phyloP scores from a whole-genome alignment of 768 basidiomycete genomes.

The Xerocomellus intermedius region DNA sequence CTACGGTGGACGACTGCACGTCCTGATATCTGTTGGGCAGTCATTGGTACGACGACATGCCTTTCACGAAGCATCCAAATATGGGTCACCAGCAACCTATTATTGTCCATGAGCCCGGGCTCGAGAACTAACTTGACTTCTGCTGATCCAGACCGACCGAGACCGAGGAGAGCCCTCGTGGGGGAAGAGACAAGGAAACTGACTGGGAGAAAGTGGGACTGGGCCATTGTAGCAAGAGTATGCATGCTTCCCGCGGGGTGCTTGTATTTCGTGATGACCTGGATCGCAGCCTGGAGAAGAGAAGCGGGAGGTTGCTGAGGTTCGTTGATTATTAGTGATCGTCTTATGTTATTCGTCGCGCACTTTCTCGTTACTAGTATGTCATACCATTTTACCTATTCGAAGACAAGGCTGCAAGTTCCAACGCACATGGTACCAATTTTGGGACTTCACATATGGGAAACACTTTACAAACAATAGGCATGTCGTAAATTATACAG shows the following conservation, averaged over 20 bases:
- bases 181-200: constrained; percentile 22
- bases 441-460: background rate
- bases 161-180: constrained; percentile 14
- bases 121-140: constrained; percentile 5
- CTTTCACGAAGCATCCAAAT: constrained; percentile 82
- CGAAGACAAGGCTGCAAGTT: background rate
- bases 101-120: constrained; percentile 9
- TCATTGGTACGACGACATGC: constrained; percentile 87
- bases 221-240: constrained; percentile 65
- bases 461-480: background rate
- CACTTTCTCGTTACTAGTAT: background rate
- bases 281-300: constrained; percentile 48
- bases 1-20: constrained; percentile 50
- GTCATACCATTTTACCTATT: background rate
- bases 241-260: constrained; percentile 74
- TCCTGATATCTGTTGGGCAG: constrained; percentile 86
- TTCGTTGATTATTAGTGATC: background rate
- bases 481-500: background rate
- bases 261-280: constrained; percentile 79
- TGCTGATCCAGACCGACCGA: constrained; percentile 20
- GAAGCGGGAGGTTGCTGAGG: constrained; percentile 34
- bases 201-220: constrained; percentile 74
- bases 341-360: background rate
- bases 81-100: constrained; percentile 93
- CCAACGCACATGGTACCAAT: background rate